phyloP scores from a whole-genome alignment of 257 asterid genomes.

The Apocynum venetum region DNA sequence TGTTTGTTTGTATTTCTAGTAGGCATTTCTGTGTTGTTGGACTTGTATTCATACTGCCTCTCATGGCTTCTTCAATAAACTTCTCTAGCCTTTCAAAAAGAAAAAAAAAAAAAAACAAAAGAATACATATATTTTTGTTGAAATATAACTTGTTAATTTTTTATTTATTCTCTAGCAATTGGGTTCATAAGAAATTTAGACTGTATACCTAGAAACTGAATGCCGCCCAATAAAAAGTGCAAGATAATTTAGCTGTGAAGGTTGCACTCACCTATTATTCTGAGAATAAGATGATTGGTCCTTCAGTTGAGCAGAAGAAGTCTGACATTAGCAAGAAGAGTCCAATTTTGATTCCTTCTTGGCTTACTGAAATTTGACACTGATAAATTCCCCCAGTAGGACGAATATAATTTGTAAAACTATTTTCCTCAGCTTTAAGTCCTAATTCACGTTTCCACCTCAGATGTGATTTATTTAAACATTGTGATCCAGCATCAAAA shows the following conservation, averaged over 20 bases:
- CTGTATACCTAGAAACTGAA: not conserved
- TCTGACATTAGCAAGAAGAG: conserved; percentile 56
- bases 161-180: too few relatives aligned
- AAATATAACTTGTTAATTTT: not conserved
- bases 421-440: not conserved
- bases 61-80: too few relatives aligned
- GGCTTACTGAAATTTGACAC: conserved; percentile 37
- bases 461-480: not conserved
- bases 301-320: conserved; percentile 39
- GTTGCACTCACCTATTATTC: conserved; percentile 39
- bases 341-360: conserved; percentile 31
- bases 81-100: too few relatives aligned
- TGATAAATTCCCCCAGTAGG: conserved; percentile 16
- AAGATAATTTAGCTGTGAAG: conserved; percentile 3
- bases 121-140: not conserved
- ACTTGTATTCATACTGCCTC: too few relatives aligned
- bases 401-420: not conserved
- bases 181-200: not conserved
- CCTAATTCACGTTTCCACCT: not conserved
- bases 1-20: too few relatives aligned
- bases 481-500: not conserved
- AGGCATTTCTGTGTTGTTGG: too few relatives aligned
- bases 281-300: conserved; percentile 37
- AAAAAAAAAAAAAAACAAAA: too few relatives aligned
- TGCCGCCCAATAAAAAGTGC: not conserved